phyloP scores from a whole-genome alignment of 257 asterid genomes.

The Parsonsia alboflavescens region DNA sequence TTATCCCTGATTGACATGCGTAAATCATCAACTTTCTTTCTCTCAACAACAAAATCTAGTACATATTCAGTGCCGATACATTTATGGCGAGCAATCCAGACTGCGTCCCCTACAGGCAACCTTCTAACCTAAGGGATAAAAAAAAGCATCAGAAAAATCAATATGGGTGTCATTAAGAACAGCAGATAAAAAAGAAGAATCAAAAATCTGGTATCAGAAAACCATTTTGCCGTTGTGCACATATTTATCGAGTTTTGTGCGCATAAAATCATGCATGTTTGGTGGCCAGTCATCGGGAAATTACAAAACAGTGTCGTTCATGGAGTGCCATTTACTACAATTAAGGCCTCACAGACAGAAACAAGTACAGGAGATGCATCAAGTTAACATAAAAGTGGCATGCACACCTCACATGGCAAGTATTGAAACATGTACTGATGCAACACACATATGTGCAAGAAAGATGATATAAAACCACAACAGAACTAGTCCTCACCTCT shows the following conservation, averaged over 20 bases:
- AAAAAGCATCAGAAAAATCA: slow-evolving; percentile 1
- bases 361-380: neutral
- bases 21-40: slow-evolving; percentile 94
- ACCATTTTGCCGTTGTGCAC: neutral
- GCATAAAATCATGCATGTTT: neutral
- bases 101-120: slow-evolving; percentile 91
- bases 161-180: neutral
- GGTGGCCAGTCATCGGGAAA: neutral
- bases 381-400: neutral
- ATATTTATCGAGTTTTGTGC: neutral
- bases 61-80: slow-evolving; percentile 58
- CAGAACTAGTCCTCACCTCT: slow-evolving; percentile 49
- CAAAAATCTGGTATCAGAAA: neutral
- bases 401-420: neutral
- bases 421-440: neutral
- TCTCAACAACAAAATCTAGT: slow-evolving; percentile 94
- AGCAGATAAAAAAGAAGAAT: neutral
- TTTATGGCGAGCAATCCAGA: slow-evolving; percentile 93
- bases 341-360: neutral
- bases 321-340: neutral
- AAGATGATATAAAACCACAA: neutral
- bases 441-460: neutral
- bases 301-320: neutral
- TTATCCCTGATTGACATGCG: slow-evolving; percentile 88
- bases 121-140: slow-evolving; percentile 55